These are phyloP conservation scores for Panicum hallii DNA, from an alignment of 202 grass and related monocot genomes.

Conservation along the genomic window DNA sequence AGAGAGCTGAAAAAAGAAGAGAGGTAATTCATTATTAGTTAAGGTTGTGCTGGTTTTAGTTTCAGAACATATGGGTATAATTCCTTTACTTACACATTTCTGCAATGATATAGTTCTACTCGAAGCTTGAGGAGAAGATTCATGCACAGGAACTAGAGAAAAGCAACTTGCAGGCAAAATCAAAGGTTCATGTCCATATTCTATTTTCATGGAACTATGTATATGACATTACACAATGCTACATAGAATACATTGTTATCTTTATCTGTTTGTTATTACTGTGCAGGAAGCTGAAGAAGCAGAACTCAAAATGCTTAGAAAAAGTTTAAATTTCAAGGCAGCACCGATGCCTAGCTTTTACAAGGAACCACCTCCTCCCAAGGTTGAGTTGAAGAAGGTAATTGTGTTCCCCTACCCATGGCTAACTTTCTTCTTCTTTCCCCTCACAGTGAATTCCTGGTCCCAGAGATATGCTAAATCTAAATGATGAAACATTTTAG, in stretches of 20 bases:
- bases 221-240: neutral
- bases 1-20: slow-evolving; percentile 76
- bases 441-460: neutral
- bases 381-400: slow-evolving; percentile 90
- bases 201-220: slow-evolving; percentile 29
- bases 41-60: slow-evolving; percentile 16
- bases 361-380: slow-evolving; percentile 81
- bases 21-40: slow-evolving; percentile 52
- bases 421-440: slow-evolving; percentile 15
- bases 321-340: slow-evolving; percentile 79
- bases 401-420: neutral
- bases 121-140: slow-evolving; percentile 92
- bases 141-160: slow-evolving; percentile 92
- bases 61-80: slow-evolving; percentile 2
- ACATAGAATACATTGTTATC: slow-evolving; percentile 8
- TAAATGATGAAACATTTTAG: slow-evolving; percentile 3
- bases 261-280: slow-evolving; percentile 36
- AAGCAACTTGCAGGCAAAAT: slow-evolving; percentile 82
- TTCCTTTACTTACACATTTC: slow-evolving; percentile 44
- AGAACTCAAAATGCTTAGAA: slow-evolving; percentile 73
- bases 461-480: slow-evolving; percentile 2
- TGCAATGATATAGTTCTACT: slow-evolving; percentile 73
- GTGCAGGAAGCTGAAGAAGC: slow-evolving; percentile 84
- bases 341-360: slow-evolving; percentile 83
- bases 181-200: slow-evolving; percentile 61